These are phyloP conservation scores for Rhizopus delemar DNA, from an alignment of 371 early-diverging fungal genomes.

Conservation along the genomic window DNA sequence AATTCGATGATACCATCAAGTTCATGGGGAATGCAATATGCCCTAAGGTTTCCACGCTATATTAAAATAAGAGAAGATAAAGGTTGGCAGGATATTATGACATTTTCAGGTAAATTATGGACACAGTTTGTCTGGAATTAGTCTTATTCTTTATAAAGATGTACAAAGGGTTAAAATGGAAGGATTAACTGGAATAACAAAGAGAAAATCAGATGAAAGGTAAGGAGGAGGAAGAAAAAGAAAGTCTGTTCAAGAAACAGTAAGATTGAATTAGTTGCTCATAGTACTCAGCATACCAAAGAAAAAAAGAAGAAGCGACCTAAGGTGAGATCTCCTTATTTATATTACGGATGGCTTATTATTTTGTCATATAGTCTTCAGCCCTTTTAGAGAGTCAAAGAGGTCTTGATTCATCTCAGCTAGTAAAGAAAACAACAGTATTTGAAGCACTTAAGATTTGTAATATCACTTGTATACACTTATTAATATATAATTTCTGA, in stretches of 20 bases:
- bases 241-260: background rate
- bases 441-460: constrained; percentile 66
- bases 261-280: background rate
- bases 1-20: constrained; percentile 54
- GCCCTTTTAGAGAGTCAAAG: constrained; percentile 36
- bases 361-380: constrained; percentile 16
- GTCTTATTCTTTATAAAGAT: constrained; percentile 2
- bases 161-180: constrained; percentile 17
- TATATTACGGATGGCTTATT: background rate
- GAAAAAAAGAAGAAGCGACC: background rate
- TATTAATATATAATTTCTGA: background rate
- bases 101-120: constrained; percentile 31
- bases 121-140: too few species aligned
- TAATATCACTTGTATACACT: constrained; percentile 15
- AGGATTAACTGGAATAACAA: background rate
- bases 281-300: background rate
- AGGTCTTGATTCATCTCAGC: constrained; percentile 47
- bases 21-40: constrained; percentile 58
- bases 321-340: background rate
- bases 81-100: constrained; percentile 59
- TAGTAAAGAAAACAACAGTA: constrained; percentile 43
- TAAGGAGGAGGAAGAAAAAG: background rate
- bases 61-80: constrained; percentile 69
- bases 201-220: background rate
- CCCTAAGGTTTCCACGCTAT: constrained; percentile 79